phyloP scores from a whole-genome alignment of 2,329 filamentous ascomycete genomes.

The Aspergillus sp. region DNA sequence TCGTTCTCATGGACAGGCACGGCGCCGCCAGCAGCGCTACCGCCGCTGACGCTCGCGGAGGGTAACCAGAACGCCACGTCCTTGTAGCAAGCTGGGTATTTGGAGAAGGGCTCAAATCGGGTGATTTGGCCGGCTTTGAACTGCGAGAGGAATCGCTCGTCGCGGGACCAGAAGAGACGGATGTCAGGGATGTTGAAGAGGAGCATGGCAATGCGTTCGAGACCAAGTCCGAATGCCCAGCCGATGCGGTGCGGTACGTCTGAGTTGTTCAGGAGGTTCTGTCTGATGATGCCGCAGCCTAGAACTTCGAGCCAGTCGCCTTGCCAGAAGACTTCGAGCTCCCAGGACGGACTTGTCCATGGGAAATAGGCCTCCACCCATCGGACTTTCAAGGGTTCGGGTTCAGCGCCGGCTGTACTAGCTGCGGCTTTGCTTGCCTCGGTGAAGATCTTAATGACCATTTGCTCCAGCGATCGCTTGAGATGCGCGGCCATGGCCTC shows the following conservation, averaged over 20 bases:
- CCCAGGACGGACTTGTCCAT: conserved; percentile 93
- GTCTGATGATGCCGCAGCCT: conserved; percentile 85
- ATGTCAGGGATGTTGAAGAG: conserved; percentile 96
- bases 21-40: conserved; percentile 34
- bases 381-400: conserved; percentile 75
- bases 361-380: conserved; percentile 99
- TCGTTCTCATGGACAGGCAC: conserved; percentile 83
- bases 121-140: conserved; percentile 57
- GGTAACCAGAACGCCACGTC: conserved; percentile 92
- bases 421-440: conserved; percentile 65
- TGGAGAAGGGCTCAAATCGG: conserved; percentile 83
- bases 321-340: conserved; percentile 90
- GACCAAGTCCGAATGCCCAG: conserved; percentile 92
- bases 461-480: conserved; percentile 81
- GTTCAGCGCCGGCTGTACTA: conserved; percentile 46
- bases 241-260: conserved; percentile 70
- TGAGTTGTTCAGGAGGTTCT: conserved; percentile 73
- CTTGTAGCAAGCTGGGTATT: conserved; percentile 81
- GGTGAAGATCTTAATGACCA: conserved; percentile 85
- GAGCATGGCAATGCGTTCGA: conserved; percentile 96
- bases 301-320: conserved; percentile 95
- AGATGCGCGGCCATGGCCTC: conserved; percentile 80
- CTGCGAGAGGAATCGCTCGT: conserved; percentile 79
- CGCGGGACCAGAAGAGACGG: conserved; percentile 88
- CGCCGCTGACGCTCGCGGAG: conserved; percentile 32